Percentiles rank a stretch among this genome's conserved stretches.
Conservation (phyloP, 441 rosid species). For the Gossypium schwendimanii region DNA sequence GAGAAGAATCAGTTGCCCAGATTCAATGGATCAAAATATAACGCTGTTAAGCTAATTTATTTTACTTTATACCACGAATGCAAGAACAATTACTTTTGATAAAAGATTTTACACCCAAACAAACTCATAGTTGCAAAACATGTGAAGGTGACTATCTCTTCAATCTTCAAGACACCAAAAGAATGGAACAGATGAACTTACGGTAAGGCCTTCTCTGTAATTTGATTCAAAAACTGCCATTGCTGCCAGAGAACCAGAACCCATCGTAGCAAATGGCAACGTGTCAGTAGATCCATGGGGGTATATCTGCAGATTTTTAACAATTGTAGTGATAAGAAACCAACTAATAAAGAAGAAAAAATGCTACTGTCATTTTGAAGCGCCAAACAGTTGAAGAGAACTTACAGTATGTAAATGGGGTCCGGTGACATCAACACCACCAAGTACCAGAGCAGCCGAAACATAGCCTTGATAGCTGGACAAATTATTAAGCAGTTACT, state of each 20-base stretch:
- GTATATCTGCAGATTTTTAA: constrained; percentile 56
- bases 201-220: constrained; percentile 83
- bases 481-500: constrained; percentile 19
- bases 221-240: constrained; percentile 89
- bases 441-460: constrained; percentile 87
- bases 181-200: constrained; percentile 31
- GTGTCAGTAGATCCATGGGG: constrained; percentile 97
- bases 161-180: not conserved
- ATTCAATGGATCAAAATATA: not conserved
- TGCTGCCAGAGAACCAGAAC: constrained; percentile 98
- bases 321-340: constrained; percentile 12
- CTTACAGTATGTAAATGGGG: constrained; percentile 92
- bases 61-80: not conserved
- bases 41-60: not conserved
- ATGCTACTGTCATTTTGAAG: not conserved
- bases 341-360: not conserved
- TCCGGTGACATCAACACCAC: constrained; percentile 92
- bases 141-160: not conserved
- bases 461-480: constrained; percentile 88
- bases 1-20: not conserved
- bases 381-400: constrained; percentile 1
- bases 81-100: not conserved
- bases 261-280: constrained; percentile 95
- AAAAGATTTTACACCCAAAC: not conserved
- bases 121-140: not conserved